Percentiles rank a stretch among this genome's conserved stretches.
Evolutionary conservation across 1,139 yeast species (phyloP).

Genomic region (Yamadazyma diddensiae): DNA sequence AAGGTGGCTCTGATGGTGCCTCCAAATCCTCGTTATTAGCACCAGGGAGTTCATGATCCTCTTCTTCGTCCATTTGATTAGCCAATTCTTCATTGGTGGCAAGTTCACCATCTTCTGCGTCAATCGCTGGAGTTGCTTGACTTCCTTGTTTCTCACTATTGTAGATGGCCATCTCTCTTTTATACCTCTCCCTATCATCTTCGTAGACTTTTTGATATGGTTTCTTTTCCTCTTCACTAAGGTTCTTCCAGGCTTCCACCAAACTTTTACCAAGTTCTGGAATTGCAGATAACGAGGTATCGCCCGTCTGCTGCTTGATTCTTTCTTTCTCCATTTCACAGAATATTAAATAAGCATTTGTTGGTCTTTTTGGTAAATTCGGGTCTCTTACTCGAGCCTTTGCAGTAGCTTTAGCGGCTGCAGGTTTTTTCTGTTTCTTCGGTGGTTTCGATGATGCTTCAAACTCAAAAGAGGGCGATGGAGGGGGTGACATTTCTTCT

Average conservation of each 20-base stretch:
- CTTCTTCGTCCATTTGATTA: conserved; percentile 14
- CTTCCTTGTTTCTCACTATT: conserved; percentile 32
- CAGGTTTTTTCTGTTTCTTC: conserved; percentile 20
- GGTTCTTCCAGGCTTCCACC: conserved; percentile 83
- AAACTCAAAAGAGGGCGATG: conserved; percentile 37
- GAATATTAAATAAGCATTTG: conserved; percentile 82
- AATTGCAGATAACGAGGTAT: conserved; percentile 11
- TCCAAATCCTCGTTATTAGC: neutral
- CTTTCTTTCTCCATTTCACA: conserved; percentile 84
- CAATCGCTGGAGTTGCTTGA: conserved; percentile 5
- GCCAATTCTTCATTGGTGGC: conserved; percentile 10
- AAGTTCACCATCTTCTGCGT: conserved; percentile 16
- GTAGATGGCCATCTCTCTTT: conserved; percentile 68
- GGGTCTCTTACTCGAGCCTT: conserved; percentile 59
- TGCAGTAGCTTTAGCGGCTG: conserved; percentile 7
- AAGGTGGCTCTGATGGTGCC: conserved; percentile 3
- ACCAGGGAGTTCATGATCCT: conserved; percentile 6
- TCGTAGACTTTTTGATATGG: conserved; percentile 78
- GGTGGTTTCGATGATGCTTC: conserved; percentile 19
- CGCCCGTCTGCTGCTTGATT: conserved; percentile 39
- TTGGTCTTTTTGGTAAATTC: conserved; percentile 81
- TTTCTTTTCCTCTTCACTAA: conserved; percentile 66
- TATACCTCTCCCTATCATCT: conserved; percentile 75
- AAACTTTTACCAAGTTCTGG: conserved; percentile 54
- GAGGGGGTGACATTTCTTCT: conserved; percentile 45